Conservation (phyloP, 441 rosid species). For the Mallotus repandus region DNA sequence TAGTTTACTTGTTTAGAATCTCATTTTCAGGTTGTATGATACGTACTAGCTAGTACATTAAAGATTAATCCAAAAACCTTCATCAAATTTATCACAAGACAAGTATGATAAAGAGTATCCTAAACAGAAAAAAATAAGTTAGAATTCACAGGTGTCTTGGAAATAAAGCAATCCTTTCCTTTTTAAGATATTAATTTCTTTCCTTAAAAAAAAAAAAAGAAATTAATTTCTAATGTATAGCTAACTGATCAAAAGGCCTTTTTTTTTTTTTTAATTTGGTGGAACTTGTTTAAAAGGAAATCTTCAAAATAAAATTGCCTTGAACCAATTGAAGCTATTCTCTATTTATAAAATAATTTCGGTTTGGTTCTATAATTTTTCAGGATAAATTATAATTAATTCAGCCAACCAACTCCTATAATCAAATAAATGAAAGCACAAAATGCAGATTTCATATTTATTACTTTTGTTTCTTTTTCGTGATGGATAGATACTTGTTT, state of each 20-base stretch:
- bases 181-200: too few species aligned
- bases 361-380: too few species aligned
- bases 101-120: not conserved
- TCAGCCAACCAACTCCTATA: too few species aligned
- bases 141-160: conserved; percentile 23
- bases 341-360: not conserved
- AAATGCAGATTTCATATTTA: not conserved
- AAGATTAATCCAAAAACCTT: not conserved
- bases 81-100: not conserved
- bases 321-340: not conserved
- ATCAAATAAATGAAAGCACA: too few species aligned
- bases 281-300: not conserved
- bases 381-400: too few species aligned
- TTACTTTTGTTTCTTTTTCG: not conserved
- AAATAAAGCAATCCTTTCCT: not conserved
- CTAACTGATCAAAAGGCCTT: not conserved
- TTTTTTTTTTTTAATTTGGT: not conserved
- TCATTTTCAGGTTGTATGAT: too few species aligned
- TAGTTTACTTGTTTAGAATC: too few species aligned
- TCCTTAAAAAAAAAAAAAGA: too few species aligned
- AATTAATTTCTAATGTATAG: not conserved
- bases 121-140: not conserved
- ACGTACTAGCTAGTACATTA: not conserved
- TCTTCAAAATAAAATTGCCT: not conserved
- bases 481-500: not conserved